Evolutionary conservation across 2,329 filamentous ascomycete species (phyloP), one percentile per base, ranked within the genome.

Genomic region (Coleophoma eucalyptorum): DNA sequence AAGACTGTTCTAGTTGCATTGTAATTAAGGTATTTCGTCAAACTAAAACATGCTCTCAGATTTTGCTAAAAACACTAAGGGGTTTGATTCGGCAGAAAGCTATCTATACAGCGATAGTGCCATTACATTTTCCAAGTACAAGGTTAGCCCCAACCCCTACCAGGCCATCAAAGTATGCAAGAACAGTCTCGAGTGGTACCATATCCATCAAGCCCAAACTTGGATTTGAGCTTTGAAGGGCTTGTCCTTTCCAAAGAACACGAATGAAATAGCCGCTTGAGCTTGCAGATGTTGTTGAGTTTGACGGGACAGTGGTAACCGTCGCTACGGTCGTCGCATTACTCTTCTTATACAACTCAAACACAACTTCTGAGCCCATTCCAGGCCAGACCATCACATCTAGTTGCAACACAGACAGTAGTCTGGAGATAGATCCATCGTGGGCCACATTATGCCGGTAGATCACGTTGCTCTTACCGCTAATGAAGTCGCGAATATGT

Each of bases 371-470:
- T 10, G 81, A 75, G 0, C 89, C 89, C 88, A 93, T 91, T 0
- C 89, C 89, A 0, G 89, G 89, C 89, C 89, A 93, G 1, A 90
- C 83, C 88, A 93, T 93, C 48, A 74, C 66, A 19, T 90, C 84
- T 1, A 87, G 62, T 69, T 93, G 89, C 62, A 94, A 64, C 15
- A 92, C 77, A 2, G 81, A 81, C 19, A 94, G 71, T 6, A 93
- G 61, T 2, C 82, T 71, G 11, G 85, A 83, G 6, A 92, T 63
- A 3, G 81, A 86, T 3, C 89, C 90, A 59, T 94, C 90, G 60
- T 95, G 89, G 2, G 88, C 89, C 35, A 94, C 77, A 56, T 93
- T 92, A 62, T 94, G 89, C 41, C 83, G 69, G 63, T 90, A 93
- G 11, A 73, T 69, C 0, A 80, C 66, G 19, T 62, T 63, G 2